phyloP scores from a whole-genome alignment of 306 rosid genomes.

The Gastrolobium villosum region DNA sequence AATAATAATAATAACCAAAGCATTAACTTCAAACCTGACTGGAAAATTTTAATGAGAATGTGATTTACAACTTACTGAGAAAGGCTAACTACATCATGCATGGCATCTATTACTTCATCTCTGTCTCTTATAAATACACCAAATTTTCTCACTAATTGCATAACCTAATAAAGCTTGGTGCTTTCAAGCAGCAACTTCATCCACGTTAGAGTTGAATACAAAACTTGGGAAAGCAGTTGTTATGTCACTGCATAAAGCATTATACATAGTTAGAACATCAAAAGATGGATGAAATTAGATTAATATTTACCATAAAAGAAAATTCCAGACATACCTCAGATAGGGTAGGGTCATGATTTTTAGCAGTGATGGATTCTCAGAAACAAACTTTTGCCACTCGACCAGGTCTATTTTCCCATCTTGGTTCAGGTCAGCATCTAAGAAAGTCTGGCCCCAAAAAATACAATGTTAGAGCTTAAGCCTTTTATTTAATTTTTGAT shows the following conservation, averaged over 20 bases:
- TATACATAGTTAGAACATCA: slow-evolving; percentile 3
- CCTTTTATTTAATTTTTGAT: slow-evolving; percentile 6
- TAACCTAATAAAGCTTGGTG: slow-evolving; percentile 51
- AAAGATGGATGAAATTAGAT: slow-evolving; percentile 13
- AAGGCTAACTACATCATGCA: slow-evolving; percentile 31
- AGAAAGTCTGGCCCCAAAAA: slow-evolving; percentile 72
- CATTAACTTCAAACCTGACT: neutral
- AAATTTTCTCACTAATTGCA: slow-evolving; percentile 44
- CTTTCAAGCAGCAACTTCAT: slow-evolving; percentile 79
- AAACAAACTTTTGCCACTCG: slow-evolving; percentile 82
- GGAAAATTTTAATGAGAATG: slow-evolving; percentile 45
- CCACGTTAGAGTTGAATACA: slow-evolving; percentile 92
- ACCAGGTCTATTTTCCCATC: slow-evolving; percentile 88
- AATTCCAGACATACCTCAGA: slow-evolving; percentile 61
- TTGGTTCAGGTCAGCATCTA: slow-evolving; percentile 85
- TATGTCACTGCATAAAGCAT: slow-evolving; percentile 80
- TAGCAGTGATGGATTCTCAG: slow-evolving; percentile 84
- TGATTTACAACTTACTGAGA: slow-evolving; percentile 51
- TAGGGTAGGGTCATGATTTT: slow-evolving; percentile 96
- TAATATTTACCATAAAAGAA: slow-evolving; percentile 10
- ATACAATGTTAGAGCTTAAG: slow-evolving; percentile 29
- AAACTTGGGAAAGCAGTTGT: slow-evolving; percentile 97
- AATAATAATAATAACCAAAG: neutral
- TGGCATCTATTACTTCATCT: slow-evolving; percentile 16
- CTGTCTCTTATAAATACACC: slow-evolving; percentile 30